These are phyloP conservation scores for Diospyros lotus DNA, from an alignment of 148 eudicot species.

Conservation along the genomic window DNA sequence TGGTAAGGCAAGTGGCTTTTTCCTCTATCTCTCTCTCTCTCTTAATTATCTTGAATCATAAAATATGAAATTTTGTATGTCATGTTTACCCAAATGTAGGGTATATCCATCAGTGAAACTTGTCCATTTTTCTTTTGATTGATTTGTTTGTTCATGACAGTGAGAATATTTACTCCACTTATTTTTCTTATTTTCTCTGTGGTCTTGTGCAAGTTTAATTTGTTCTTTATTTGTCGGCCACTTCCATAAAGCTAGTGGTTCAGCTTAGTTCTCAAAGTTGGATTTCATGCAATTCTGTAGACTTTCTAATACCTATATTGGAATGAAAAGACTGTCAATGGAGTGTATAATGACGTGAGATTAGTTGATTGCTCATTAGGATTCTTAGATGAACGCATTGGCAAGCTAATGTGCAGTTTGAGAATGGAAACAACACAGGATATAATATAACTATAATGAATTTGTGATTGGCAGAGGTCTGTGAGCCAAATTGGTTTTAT, in stretches of 20 bases:
- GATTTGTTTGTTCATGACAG: neutral
- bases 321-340: neutral
- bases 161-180: neutral
- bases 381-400: neutral
- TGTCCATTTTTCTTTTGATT: neutral
- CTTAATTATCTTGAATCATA: neutral
- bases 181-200: neutral
- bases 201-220: neutral
- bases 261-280: neutral
- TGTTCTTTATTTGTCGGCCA: neutral
- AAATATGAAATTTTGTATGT: neutral
- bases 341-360: neutral
- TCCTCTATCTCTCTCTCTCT: neutral
- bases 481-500: neutral
- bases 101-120: neutral
- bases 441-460: neutral
- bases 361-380: neutral
- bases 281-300: neutral
- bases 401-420: neutral
- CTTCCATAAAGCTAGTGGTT: neutral
- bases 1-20: neutral
- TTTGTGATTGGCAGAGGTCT: neutral
- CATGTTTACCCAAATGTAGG: neutral
- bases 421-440: neutral
- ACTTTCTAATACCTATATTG: neutral